phyloP scores from a whole-genome alignment of 805 yeast genomes.

The Metschnikowia similis region DNA sequence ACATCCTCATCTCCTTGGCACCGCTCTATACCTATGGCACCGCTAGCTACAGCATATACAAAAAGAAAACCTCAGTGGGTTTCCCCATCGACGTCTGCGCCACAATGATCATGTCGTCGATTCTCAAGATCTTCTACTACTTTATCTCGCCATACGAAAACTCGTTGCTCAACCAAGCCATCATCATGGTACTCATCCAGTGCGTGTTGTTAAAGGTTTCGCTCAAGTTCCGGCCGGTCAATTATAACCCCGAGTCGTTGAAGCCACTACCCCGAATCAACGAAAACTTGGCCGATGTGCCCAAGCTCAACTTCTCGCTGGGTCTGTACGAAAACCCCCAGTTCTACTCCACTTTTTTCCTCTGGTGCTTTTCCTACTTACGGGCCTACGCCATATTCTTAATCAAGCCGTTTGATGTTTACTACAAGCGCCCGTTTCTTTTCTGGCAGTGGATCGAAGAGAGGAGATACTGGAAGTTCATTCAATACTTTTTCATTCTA shows the following conservation, averaged over 20 bases:
- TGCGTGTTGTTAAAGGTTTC: slow-evolving; percentile 58
- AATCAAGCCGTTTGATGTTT: slow-evolving; percentile 65
- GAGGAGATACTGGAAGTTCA: slow-evolving; percentile 57
- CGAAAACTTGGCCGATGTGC: slow-evolving; percentile 21
- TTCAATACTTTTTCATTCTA: slow-evolving; percentile 41
- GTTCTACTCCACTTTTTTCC: slow-evolving; percentile 7
- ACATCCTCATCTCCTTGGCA: slow-evolving; percentile 68
- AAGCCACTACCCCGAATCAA: slow-evolving; percentile 26
- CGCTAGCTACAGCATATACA: slow-evolving; percentile 65
- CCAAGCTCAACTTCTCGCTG: slow-evolving; percentile 7
- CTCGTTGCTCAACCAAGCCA: slow-evolving; percentile 72
- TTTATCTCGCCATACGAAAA: slow-evolving; percentile 75
- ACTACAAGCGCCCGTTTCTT: slow-evolving; percentile 55
- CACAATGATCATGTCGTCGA: slow-evolving; percentile 78
- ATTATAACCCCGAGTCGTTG: slow-evolving; percentile 31
- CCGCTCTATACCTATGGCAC: slow-evolving; percentile 87
- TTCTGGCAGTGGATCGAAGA: slow-evolving; percentile 88
- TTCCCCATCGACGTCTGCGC: slow-evolving; percentile 91
- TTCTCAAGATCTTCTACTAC: slow-evolving; percentile 71
- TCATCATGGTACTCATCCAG: slow-evolving; percentile 84
- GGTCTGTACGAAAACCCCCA: slow-evolving; percentile 9
- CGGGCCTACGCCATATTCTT: slow-evolving; percentile 22
- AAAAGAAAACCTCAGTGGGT: slow-evolving; percentile 64
- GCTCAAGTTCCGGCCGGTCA: slow-evolving; percentile 48
- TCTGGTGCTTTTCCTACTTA: slow-evolving; percentile 8